Base-by-base conservation (phyloP, 768 basidiomycete species). In the Glaciozyma antarctica region DNA sequence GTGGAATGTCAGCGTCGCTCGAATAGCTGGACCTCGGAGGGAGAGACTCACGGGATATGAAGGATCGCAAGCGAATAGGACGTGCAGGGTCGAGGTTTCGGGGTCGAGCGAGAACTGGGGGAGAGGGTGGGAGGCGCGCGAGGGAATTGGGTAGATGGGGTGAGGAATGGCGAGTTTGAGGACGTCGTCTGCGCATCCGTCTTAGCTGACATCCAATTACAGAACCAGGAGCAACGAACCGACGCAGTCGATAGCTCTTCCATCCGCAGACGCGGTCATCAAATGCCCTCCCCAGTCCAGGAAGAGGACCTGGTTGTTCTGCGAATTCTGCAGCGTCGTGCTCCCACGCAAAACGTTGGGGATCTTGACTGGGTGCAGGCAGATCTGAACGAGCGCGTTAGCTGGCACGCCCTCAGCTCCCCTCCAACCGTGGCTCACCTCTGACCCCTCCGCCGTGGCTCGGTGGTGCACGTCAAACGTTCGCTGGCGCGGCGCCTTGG, bases 31-130 rank as follows among this genome's bases (percentile, higher is more conserved):
- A 38, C 49, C n/a, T 10, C 21, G 57, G 57, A 10, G 28, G 62
- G 60, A 9, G 34, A 41, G 38, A 13, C 38, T 41, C 7, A 41
- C 38, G 54, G 62, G 62, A 41, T 34, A 61, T 5, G 45, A 30
- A 1, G 68, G 68, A 45, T 69, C 64, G 54, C 38, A 44, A 8
- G 41, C 19, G 62, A 61, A 69, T 16, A 53, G 12, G 58, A 69
- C 61, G 44, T 65, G 58, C 17, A 69, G 62, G 16, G 64, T 65
- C 9, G 44, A 48, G 0, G 68, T 69, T 5, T 19, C 34, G 0
- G 64, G 64, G 44, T 69, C 64, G 24, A 65, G 64, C 5, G 26
- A 44, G 64, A 69, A 69, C 2, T 62, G 62, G 0, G 68, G 68
- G 6, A 58, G 43, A 1, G 68, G 61, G 55, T 69, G 68, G 8